These are phyloP conservation scores for Solanum hybrid DNA, from an alignment of 305 asterid genomes.

Conservation along the genomic window DNA sequence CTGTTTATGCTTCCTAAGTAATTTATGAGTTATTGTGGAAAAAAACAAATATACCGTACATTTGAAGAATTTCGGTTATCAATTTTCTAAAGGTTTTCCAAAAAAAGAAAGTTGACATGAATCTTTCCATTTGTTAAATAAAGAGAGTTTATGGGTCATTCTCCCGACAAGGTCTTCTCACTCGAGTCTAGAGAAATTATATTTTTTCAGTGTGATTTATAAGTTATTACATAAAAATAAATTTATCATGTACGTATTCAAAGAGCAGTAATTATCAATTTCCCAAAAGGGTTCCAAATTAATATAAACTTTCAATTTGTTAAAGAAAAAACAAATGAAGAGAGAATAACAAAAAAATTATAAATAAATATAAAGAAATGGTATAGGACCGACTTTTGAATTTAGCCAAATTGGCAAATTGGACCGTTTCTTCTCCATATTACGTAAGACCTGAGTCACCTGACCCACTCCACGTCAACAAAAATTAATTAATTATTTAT, in stretches of 20 bases:
- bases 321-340: not conserved
- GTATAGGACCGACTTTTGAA: not conserved
- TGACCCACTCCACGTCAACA: not conserved
- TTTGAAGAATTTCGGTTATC: no score
- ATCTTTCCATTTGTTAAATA: no score
- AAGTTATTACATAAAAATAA: not conserved
- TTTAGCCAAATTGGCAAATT: not conserved
- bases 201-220: rapidly evolving
- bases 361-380: not conserved
- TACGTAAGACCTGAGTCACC: not conserved
- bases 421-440: not conserved
- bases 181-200: rapidly evolving
- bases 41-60: no score
- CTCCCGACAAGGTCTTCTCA: not conserved
- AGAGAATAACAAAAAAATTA: not conserved
- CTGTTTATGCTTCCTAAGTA: not conserved
- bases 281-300: not conserved
- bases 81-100: rapidly evolving
- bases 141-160: not conserved
- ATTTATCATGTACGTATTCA: not conserved
- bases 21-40: rapidly evolving
- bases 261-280: not conserved
- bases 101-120: no score
- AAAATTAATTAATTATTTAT: not conserved
- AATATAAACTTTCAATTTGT: not conserved